Evolutionary conservation across 805 yeast genomes (phyloP), one percentile per base, ranked within the genome.

Genomic region (Ogataea paradorogensis): DNA sequence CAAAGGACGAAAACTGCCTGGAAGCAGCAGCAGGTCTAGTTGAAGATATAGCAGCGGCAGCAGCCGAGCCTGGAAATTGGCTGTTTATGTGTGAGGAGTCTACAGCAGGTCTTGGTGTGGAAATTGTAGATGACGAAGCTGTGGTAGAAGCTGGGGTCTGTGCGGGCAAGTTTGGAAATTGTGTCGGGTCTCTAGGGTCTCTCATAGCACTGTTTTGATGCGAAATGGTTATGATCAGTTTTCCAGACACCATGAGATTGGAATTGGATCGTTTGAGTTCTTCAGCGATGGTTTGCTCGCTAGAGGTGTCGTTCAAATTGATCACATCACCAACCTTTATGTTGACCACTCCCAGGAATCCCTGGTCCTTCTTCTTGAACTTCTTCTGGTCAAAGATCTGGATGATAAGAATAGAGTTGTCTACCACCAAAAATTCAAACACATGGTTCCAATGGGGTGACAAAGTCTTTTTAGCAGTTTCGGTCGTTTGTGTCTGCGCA

Each of bases 371-470:
- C 79, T 88, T 89, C 63, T 93, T 93, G 70, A 93, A 93, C 65
- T 93, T 93, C 62, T 89, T 90, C 62, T 91, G 98, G 63, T 93
- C 98, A 65, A 93, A 93, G 7, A 93, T 93, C 63, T 93, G 98
- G 46, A 93, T 79, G 10, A 91, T 95, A 36, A 93, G 70, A 30
- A 90, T 85, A 7, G 95, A 84, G 56, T 84, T 84, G 55, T 85
- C 95, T 35, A 71, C 76, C 28, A 82, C 84, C 38, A 74, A 75
- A 64, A 93, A 89, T 40, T 77, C 76, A 58, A 91, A 93, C 2
- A 84, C 69, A 65, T 93, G 96, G 65, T 93, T 90, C 99, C 99
- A 93, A 66, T 90, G 93, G 9, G 99, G 99, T 57, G 93, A 88
- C 52, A 91, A 69, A 2, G 98, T 93, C 65, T 87, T 89, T 58